Evolutionary conservation across 129 eudicot species (phyloP).

Genomic region (Flaveria linearis): DNA sequence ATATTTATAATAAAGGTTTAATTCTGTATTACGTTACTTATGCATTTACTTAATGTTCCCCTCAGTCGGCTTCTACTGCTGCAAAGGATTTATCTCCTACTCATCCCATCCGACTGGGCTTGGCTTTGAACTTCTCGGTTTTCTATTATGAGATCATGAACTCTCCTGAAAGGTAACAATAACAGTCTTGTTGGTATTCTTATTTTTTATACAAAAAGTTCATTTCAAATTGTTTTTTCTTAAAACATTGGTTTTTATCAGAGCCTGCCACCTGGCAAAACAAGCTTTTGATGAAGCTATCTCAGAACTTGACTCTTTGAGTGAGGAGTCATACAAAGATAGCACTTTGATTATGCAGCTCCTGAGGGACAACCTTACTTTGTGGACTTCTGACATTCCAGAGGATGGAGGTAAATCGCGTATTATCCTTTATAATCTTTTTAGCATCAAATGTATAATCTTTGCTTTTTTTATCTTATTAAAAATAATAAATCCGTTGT

Average conservation of each 20-base stretch:
- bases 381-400: constrained; percentile 57
- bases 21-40: background rate
- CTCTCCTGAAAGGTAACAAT: constrained; percentile 51
- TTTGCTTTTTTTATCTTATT: background rate
- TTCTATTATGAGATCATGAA: constrained; percentile 59
- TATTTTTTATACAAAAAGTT: background rate
- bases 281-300: constrained; percentile 61
- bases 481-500: background rate
- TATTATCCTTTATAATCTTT: too few species aligned
- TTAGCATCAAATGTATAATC: background rate
- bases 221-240: background rate
- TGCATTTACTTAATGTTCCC: constrained; percentile 3
- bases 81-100: constrained; percentile 52
- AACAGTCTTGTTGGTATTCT: background rate
- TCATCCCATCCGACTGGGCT: constrained; percentile 54
- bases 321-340: constrained; percentile 58
- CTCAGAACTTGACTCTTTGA: constrained; percentile 53
- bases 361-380: constrained; percentile 51
- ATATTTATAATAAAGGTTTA: too few species aligned
- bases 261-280: constrained; percentile 57
- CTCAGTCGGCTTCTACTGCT: constrained; percentile 48
- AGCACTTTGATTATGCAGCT: constrained; percentile 57
- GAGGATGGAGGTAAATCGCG: constrained; percentile 49
- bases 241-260: constrained; percentile 2
- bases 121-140: constrained; percentile 57